Percentiles rank a stretch among this genome's conserved stretches.
These are phyloP conservation scores for Quercus phellos DNA, from an alignment of 331 rosid species.

Conservation along the genomic window DNA sequence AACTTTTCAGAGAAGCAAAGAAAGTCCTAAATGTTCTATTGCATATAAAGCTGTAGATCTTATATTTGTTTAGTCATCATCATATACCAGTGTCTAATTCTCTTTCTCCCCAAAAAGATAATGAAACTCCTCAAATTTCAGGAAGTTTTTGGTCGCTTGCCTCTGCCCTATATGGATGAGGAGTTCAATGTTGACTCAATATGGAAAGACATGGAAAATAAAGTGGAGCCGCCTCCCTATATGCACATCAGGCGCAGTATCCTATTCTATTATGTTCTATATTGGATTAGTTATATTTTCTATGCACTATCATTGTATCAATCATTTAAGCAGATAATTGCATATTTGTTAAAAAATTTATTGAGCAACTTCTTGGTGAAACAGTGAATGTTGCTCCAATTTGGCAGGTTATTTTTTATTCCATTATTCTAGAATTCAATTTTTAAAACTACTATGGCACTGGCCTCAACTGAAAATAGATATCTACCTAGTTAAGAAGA, in stretches of 20 bases:
- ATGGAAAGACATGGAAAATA: constrained; percentile 65
- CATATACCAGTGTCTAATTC: not conserved
- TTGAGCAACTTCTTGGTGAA: not conserved
- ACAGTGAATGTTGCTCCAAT: not conserved
- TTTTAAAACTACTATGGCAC: constrained; percentile 15
- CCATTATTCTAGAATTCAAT: not conserved
- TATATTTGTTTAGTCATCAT: not conserved
- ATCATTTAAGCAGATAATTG: not conserved
- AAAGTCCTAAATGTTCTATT: not conserved
- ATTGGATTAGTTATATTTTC: constrained; percentile 13
- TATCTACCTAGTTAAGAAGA: constrained; percentile 74
- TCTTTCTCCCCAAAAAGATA: not conserved
- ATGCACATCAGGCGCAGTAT: constrained; percentile 84
- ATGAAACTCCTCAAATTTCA: constrained; percentile 16
- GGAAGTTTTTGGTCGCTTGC: constrained; percentile 73
- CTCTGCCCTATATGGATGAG: constrained; percentile 65
- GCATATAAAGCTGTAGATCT: not conserved
- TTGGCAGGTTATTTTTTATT: not conserved
- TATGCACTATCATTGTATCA: not conserved
- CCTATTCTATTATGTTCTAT: constrained; percentile 32
- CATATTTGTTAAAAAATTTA: not conserved
- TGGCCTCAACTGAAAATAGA: constrained; percentile 59
- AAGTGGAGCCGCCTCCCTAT: constrained; percentile 72
- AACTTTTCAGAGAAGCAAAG: not conserved
- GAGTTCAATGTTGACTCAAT: constrained; percentile 76